These are phyloP conservation scores for Calonectria pauciramosa DNA, from an alignment of 2,329 filamentous ascomycete genomes.

Conservation along the genomic window DNA sequence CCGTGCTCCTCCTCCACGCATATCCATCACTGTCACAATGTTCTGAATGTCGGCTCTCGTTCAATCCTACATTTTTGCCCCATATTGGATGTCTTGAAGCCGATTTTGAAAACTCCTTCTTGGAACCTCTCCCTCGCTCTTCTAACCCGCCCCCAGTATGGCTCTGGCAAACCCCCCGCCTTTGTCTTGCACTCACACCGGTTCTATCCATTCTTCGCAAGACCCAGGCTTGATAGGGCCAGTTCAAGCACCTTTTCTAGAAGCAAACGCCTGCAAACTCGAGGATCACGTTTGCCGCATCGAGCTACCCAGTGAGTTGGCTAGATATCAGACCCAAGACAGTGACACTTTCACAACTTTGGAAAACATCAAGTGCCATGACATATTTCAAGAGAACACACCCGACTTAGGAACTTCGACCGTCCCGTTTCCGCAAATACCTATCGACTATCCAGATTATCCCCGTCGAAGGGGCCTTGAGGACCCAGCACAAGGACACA, in stretches of 20 bases:
- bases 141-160: slow-evolving; percentile 49
- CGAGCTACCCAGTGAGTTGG: slow-evolving; percentile 46
- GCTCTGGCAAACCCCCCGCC: slow-evolving; percentile 49
- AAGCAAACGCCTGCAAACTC: slow-evolving; percentile 5
- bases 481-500: slow-evolving; percentile 32
- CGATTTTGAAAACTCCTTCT: slow-evolving; percentile 50
- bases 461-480: slow-evolving; percentile 18
- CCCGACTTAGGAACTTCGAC: not conserved
- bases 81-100: slow-evolving; percentile 62
- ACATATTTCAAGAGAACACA: slow-evolving; percentile 14
- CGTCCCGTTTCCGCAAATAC: slow-evolving; percentile 43
- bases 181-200: slow-evolving; percentile 50
- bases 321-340: slow-evolving; percentile 43
- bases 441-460: slow-evolving; percentile 40
- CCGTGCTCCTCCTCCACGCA: slow-evolving; percentile 40
- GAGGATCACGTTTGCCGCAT: slow-evolving; percentile 46
- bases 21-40: slow-evolving; percentile 53
- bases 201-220: slow-evolving; percentile 54
- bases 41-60: slow-evolving; percentile 50
- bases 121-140: slow-evolving; percentile 41
- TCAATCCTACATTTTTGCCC: slow-evolving; percentile 47
- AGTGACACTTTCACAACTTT: slow-evolving; percentile 54
- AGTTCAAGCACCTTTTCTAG: slow-evolving; percentile 24
- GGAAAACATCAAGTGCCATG: slow-evolving; percentile 51
- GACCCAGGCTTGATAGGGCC: slow-evolving; percentile 55